A percentile compares a stretch with the other conserved stretches of the same genome.
These are phyloP conservation scores for Alternaria solani DNA, from an alignment of 2,329 filamentous ascomycete species.

Conservation along the genomic window DNA sequence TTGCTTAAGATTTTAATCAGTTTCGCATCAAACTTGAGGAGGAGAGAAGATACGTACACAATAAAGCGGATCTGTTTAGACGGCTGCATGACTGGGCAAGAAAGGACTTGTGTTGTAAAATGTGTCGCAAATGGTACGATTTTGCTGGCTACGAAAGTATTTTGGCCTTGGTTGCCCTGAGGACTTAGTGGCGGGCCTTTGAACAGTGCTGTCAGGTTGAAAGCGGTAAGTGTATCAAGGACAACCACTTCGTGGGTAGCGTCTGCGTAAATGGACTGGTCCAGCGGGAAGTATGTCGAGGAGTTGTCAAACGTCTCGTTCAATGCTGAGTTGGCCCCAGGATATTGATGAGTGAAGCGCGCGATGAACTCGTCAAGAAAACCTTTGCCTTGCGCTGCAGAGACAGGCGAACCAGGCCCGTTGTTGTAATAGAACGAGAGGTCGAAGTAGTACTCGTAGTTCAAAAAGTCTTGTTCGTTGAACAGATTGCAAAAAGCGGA, in stretches of 20 bases:
- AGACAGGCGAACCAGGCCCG: slow-evolving; percentile 39
- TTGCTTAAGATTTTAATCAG: slow-evolving; percentile 22
- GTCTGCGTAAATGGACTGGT: slow-evolving; percentile 54
- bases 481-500: slow-evolving; percentile 55
- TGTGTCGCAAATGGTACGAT: slow-evolving; percentile 44
- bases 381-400: slow-evolving; percentile 45
- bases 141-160: slow-evolving; percentile 38
- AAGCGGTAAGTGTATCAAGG: slow-evolving; percentile 39
- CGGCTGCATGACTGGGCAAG: slow-evolving; percentile 28
- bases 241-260: slow-evolving; percentile 56
- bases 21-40: neutral
- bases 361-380: slow-evolving; percentile 42
- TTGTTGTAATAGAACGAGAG: slow-evolving; percentile 51
- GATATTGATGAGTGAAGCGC: slow-evolving; percentile 38
- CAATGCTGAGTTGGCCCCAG: slow-evolving; percentile 27
- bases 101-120: slow-evolving; percentile 41
- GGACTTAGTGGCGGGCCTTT: slow-evolving; percentile 33
- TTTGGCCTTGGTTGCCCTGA: slow-evolving; percentile 27
- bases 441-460: slow-evolving; percentile 57
- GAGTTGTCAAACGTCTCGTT: slow-evolving; percentile 51
- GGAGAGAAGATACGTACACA: slow-evolving; percentile 25
- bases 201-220: slow-evolving; percentile 44
- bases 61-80: slow-evolving; percentile 44
- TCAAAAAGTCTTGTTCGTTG: slow-evolving; percentile 54
- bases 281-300: slow-evolving; percentile 54